Conservation (phyloP, 768 basidiomycete genomes). For the Agrocybe chaxingu region DNA sequence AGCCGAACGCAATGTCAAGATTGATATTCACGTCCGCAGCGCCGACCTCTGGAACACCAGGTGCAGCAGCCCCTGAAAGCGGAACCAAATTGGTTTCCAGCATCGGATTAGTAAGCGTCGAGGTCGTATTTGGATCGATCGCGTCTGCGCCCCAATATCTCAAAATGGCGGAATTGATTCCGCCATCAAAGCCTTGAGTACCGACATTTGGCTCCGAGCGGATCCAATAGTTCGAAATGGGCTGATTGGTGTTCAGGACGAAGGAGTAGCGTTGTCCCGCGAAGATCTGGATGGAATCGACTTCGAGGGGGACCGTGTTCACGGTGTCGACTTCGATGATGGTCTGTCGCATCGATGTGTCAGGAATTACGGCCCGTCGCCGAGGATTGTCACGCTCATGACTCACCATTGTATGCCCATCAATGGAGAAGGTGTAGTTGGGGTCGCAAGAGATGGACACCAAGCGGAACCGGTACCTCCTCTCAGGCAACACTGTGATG, state of each 20-base stretch:
- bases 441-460: conserved; percentile 45
- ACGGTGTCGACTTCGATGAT: conserved; percentile 53
- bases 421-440: conserved; percentile 41
- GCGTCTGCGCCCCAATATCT: conserved; percentile 42
- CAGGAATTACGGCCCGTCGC: not conserved
- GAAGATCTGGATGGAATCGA: conserved; percentile 43
- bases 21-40: conserved; percentile 40
- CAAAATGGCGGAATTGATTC: conserved; percentile 47
- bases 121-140: conserved; percentile 39
- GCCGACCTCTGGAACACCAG: conserved; percentile 29
- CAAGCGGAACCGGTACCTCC: conserved; percentile 48
- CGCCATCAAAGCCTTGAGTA: conserved; percentile 12
- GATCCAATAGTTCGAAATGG: conserved; percentile 51
- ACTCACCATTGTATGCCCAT: conserved; percentile 37
- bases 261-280: conserved; percentile 28
- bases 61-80: conserved; percentile 23
- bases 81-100: conserved; percentile 39
- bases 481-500: conserved; percentile 31
- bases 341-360: conserved; percentile 20
- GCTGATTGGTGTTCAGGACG: conserved; percentile 42
- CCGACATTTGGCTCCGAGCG: conserved; percentile 29
- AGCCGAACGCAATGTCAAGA: conserved; percentile 26
- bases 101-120: conserved; percentile 24
- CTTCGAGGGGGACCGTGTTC: conserved; percentile 37
- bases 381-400: not conserved